Conservation (phyloP, 371 early-diverging fungal species). For the Fennellomyces sp. region DNA sequence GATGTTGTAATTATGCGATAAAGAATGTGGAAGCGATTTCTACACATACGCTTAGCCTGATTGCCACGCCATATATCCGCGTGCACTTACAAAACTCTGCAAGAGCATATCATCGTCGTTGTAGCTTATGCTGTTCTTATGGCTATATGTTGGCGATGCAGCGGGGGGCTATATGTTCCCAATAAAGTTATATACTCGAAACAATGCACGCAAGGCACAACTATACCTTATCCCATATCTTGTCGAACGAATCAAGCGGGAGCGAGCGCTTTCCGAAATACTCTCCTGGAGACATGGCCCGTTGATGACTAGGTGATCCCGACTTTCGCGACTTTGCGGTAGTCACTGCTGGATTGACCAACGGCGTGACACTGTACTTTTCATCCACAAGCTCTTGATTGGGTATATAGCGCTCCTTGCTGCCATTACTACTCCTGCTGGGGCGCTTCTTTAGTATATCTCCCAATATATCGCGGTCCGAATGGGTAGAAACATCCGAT, state of each 20-base stretch:
- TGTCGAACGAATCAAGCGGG: constrained; percentile 22
- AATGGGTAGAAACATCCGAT: constrained; percentile 21
- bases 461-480: constrained; percentile 23
- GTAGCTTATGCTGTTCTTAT: background rate
- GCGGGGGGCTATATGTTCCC: too few species aligned
- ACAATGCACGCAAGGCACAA: too few species aligned
- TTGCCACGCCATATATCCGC: background rate
- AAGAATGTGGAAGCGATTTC: constrained; percentile 12
- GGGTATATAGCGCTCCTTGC: constrained; percentile 3
- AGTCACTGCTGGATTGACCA: constrained; percentile 10
- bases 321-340: background rate
- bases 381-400: constrained; percentile 19
- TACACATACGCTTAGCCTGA: background rate
- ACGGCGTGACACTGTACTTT: constrained; percentile 20
- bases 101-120: constrained; percentile 1
- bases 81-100: background rate
- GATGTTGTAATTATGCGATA: constrained; percentile 6
- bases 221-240: constrained; percentile 20
- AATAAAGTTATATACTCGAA: too few species aligned
- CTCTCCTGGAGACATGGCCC: constrained; percentile 29
- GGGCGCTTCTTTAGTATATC: constrained; percentile 9
- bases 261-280: constrained; percentile 38
- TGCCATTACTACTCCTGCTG: background rate
- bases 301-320: background rate
- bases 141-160: background rate